A percentile compares a stretch with the other conserved stretches of the same genome.
Evolutionary conservation across 345 rosid genomes (phyloP).

Genomic region (Sapria himalayana): DNA sequence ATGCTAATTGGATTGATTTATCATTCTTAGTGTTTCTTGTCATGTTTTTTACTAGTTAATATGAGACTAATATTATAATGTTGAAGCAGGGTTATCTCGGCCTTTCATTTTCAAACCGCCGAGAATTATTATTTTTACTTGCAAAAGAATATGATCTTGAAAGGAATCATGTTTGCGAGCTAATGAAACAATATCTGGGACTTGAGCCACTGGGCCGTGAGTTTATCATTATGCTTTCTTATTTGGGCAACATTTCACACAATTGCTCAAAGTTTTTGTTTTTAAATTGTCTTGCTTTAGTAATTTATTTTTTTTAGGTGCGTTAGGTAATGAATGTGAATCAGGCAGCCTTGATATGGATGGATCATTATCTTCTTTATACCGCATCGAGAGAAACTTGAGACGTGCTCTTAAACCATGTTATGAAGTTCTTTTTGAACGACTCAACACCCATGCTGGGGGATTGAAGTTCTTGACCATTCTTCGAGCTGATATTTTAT

Average conservation of each 20-base stretch:
- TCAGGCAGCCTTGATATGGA: constrained; percentile 19
- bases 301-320: constrained; percentile 8
- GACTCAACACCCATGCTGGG: constrained; percentile 66
- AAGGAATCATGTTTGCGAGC: constrained; percentile 42
- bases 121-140: constrained; percentile 30
- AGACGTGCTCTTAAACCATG: constrained; percentile 64
- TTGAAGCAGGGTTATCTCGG: constrained; percentile 44
- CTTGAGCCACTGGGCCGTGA: constrained; percentile 33
- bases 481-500: constrained; percentile 67
- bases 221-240: constrained; percentile 6
- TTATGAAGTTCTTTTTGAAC: constrained; percentile 68
- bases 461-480: constrained; percentile 59
- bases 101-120: constrained; percentile 40
- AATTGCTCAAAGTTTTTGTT: neutral
- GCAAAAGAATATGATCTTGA: constrained; percentile 73
- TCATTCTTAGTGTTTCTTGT: too few species aligned
- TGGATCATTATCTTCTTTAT: constrained; percentile 35
- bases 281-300: neutral
- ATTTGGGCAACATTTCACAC: too few species aligned
- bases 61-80: constrained; percentile 4
- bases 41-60: too few species aligned
- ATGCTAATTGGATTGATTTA: too few species aligned
- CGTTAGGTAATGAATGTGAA: constrained; percentile 26
- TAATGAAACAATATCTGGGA: constrained; percentile 72
- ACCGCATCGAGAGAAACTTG: constrained; percentile 57